Evolutionary conservation across 116 monocot species (phyloP), one percentile per base, ranked within the genome.

Genomic region (Zostera marina): DNA sequence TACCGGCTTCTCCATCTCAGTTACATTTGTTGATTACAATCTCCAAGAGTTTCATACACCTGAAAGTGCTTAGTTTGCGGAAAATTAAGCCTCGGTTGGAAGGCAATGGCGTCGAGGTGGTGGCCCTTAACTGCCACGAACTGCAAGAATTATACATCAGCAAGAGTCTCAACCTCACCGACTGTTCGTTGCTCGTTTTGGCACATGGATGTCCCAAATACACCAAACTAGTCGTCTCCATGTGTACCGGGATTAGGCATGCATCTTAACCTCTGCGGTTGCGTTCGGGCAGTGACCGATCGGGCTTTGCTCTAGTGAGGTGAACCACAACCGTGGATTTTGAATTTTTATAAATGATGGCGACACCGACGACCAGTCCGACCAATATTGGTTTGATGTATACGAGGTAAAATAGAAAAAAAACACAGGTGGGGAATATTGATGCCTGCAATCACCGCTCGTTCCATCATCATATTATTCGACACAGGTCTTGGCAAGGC

Each of bases 241-340:
- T 63, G 42, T 88, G 96, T 72, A 75, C 57, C 54, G 76, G 72
- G 20, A 56, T 96, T 59, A 85, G 78, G n/a, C n/a, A n/a, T n/a
- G 45, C 49, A 59, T 24, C 52, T 96, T 55, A 96, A 96, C 66
- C 80, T 96, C 24, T 96, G 96, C 71, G 96, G 96, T 22, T 96
- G 96, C 66, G 82, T 68, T 22, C 66, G 48, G 53, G 96, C 89
- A 71, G 88, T 73, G 47, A 64, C 85, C 10, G 89, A 96, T 44
- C 80, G 70, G 72, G 89, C 96, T 44, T 70, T 96, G 93, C 54
- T 26, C 26, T 26, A 4, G 26, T 26, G 26, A 1, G 26, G 26
- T 4, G 4, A 1, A 26, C 26, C 26, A 4, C 26, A 1, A 4
- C 3, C 26, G 26, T 26, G 26, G 26, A 26, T 26, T 2, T n/a